Conservation (phyloP, 2,329 filamentous ascomycete genomes). For the Fusarium xylarioides region DNA sequence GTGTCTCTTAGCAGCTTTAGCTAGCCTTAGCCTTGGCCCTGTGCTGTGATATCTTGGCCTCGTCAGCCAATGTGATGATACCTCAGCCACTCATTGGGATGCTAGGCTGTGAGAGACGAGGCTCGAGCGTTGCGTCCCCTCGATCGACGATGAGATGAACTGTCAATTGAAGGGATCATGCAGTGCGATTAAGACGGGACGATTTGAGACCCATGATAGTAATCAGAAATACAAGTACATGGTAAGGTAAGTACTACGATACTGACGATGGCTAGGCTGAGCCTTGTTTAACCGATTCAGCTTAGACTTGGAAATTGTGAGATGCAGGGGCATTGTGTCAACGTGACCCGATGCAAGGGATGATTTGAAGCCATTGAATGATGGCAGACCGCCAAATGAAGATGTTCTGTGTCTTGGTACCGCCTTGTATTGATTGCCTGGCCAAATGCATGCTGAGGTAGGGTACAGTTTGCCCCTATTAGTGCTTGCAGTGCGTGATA, state of each 20-base stretch:
- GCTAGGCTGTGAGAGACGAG: not conserved
- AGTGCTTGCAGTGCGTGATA: constrained; percentile 11
- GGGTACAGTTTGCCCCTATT: not conserved
- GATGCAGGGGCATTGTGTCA: constrained; percentile 32
- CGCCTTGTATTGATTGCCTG: not conserved
- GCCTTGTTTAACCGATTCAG: constrained; percentile 19
- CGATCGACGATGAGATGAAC: constrained; percentile 25
- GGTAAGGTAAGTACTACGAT: not conserved
- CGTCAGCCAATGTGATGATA: constrained; percentile 2
- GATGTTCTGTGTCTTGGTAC: not conserved
- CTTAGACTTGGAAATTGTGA: constrained; percentile 14
- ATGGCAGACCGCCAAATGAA: not conserved
- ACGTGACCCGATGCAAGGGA: constrained; percentile 34
- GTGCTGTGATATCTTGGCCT: constrained; percentile 5
- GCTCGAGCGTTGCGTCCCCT: constrained; percentile 2
- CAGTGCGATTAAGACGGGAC: constrained; percentile 7
- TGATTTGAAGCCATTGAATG: constrained; percentile 1
- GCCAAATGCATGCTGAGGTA: not conserved
- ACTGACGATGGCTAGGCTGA: constrained; percentile 3
- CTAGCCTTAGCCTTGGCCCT: not conserved
- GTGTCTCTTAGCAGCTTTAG: constrained; percentile 9
- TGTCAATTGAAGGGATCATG: not conserved
- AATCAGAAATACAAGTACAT: constrained; percentile 1
- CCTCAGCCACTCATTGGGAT: constrained; percentile 3
- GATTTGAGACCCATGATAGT: not conserved